Percentiles rank a stretch among this genome's conserved stretches.
Conservation (phyloP, 768 basidiomycete genomes). For the Asterophora lycoperdoides region DNA sequence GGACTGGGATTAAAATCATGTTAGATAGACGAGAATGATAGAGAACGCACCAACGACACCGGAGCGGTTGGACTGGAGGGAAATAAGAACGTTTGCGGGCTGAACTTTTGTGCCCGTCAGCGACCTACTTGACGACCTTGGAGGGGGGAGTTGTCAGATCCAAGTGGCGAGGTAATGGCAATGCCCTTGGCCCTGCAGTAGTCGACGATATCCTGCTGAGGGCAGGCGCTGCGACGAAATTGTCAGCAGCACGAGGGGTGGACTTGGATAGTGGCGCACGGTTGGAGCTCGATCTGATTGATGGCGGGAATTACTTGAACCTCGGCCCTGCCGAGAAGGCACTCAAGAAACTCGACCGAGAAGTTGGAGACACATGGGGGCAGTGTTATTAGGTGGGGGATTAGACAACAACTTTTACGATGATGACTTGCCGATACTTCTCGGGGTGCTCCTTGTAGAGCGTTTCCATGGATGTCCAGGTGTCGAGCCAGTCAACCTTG, state of each 20-base stretch:
- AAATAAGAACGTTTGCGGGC: conserved; percentile 66
- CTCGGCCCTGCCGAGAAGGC: conserved; percentile 51
- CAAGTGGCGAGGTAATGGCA: conserved; percentile 70
- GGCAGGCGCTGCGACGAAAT: conserved; percentile 41
- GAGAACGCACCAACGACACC: conserved; percentile 44
- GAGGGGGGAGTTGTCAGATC: conserved; percentile 66
- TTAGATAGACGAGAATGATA: not conserved
- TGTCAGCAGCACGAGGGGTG: not conserved
- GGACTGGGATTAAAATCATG: conserved; percentile 38
- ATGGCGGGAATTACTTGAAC: conserved; percentile 70
- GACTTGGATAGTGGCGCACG: conserved; percentile 35
- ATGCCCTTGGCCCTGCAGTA: conserved; percentile 64
- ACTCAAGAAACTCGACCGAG: conserved; percentile 57
- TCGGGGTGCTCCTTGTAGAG: conserved; percentile 60
- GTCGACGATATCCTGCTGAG: conserved; percentile 60
- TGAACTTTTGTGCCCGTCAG: conserved; percentile 53
- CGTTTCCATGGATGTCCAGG: conserved; percentile 76
- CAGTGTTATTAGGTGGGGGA: not conserved
- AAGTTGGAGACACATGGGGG: conserved; percentile 63
- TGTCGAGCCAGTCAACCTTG: conserved; percentile 61
- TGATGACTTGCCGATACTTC: conserved; percentile 57
- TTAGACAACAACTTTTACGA: no score
- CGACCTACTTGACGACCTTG: conserved; percentile 56
- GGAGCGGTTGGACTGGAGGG: conserved; percentile 66
- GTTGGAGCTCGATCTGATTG: conserved; percentile 78